phyloP scores from a whole-genome alignment of 176 grass and related monocot genomes.

The Hyparrhenia diplandra region DNA sequence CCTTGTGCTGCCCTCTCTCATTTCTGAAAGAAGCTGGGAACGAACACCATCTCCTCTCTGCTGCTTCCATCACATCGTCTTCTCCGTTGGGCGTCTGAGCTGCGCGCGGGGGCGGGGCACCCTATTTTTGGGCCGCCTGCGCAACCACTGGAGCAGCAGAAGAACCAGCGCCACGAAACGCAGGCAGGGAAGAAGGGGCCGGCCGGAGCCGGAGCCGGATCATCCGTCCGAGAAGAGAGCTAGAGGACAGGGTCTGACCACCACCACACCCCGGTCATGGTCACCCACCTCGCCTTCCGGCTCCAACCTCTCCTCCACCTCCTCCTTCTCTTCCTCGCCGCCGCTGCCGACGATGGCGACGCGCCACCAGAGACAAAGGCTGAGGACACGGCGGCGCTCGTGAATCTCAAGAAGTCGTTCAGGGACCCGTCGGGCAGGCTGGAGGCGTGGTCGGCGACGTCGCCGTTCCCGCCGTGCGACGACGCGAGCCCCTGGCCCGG shows the following conservation, averaged over 20 bases:
- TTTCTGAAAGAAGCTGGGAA: not conserved
- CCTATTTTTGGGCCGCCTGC: slow-evolving; percentile 38
- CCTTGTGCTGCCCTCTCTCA: not conserved
- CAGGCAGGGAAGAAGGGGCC: not conserved
- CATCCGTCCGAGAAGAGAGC: slow-evolving; percentile 18
- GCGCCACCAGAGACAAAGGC: not conserved
- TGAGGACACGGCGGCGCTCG: slow-evolving; percentile 41
- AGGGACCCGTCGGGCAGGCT: slow-evolving; percentile 24
- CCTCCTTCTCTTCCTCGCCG: not conserved
- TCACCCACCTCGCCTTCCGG: slow-evolving; percentile 39
- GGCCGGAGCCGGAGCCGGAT: too few species aligned
- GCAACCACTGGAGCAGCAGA: slow-evolving; percentile 43
- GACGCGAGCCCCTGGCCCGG: slow-evolving; percentile 37
- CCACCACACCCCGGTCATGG: slow-evolving; percentile 52
- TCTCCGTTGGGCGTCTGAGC: slow-evolving; percentile 12
- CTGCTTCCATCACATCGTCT: too few species aligned
- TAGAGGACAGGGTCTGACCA: slow-evolving; percentile 49
- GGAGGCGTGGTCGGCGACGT: slow-evolving; percentile 22
- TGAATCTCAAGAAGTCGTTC: slow-evolving; percentile 57
- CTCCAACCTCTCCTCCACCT: slow-evolving; percentile 31
- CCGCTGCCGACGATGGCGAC: not conserved
- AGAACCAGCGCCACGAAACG: slow-evolving; percentile 17
- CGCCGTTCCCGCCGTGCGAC: slow-evolving; percentile 28
- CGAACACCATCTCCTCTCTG: not conserved
- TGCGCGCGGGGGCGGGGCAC: not conserved